These are phyloP conservation scores for Colletotrichum theobromicola DNA, from an alignment of 2,329 filamentous ascomycete species.

Conservation along the genomic window DNA sequence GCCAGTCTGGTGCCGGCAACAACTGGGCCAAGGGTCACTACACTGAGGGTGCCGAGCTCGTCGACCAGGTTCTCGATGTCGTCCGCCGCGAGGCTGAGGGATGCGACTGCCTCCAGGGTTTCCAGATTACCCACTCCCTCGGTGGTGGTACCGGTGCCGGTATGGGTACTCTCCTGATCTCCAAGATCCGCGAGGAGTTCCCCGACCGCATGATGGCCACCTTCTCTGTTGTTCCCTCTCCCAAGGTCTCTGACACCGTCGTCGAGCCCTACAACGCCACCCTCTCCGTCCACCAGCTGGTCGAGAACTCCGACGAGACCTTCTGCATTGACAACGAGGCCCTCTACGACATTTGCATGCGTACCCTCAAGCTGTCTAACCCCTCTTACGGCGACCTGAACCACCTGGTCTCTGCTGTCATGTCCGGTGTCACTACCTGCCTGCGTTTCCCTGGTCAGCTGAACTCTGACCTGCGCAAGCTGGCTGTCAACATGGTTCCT, in stretches of 20 bases:
- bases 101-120: conserved; percentile 99
- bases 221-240: conserved; percentile 97
- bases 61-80: conserved; percentile 97
- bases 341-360: conserved; percentile 99
- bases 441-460: conserved; percentile 99
- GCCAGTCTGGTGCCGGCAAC: conserved; percentile 99
- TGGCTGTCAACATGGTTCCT: conserved; percentile 99
- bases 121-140: conserved; percentile 99
- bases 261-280: conserved; percentile 99
- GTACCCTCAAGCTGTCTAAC: conserved; percentile 97
- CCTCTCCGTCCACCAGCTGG: conserved; percentile 97
- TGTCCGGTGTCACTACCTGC: conserved; percentile 99
- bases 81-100: conserved; percentile 98
- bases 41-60: conserved; percentile 98
- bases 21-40: conserved; percentile 99
- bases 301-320: conserved; percentile 99
- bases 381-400: conserved; percentile 99
- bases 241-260: conserved; percentile 99
- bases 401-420: conserved; percentile 99
- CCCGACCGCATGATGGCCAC: conserved; percentile 99
- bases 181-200: conserved; percentile 99
- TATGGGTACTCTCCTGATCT: conserved; percentile 99
- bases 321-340: conserved; percentile 99
- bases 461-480: conserved; percentile 99
- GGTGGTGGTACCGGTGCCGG: conserved; percentile 99